Base-by-base conservation (phyloP, 2,329 filamentous ascomycete genomes). In the Aspergillus fumigatus region DNA sequence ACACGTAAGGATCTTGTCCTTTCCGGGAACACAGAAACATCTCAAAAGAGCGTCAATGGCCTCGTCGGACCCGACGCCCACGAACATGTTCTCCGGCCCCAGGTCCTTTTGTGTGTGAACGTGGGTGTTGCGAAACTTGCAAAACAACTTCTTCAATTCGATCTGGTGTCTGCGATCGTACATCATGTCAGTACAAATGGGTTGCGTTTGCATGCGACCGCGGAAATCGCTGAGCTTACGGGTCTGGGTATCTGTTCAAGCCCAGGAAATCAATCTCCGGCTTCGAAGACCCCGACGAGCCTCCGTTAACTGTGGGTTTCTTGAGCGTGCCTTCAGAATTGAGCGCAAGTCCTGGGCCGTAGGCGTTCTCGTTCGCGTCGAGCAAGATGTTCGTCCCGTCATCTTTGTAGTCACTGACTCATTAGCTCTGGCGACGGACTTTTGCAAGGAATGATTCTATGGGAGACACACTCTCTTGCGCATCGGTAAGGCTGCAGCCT, bases 311-410 rank as follows among this genome's bases (percentile, higher is more conserved):
- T 26, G 65, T 69, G 2, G 76, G 71, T 50, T 79, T 73, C 52
- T 79, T 71, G 10, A 83, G 75, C 51, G 80, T 78, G 10, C 79
- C 77, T 43, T 81, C 69, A 1, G 70, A 66, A 29, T 75, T 74
- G 50, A 87, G 65, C 2, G 81, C 77, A 50, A 97, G 78, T 1
- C 90, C 88, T 0, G 94, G 93, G 0, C 94, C 94, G 68, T 88
- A 97, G 58, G 94, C 92, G 70, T 99, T 99, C 78, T 99, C 94
- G 70, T 99, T 99, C 66, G 94, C 94, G 73, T 99, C 94, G 63
- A 99, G 88, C 52, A 99, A 87, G 67, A 97, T 86, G 70, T 97
- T 97, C 57, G 87, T 93, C 65, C 94, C 94, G 72, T 99, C 89
- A 73, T 99, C 93, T 79, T 99, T 97, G 84, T 99, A 97, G 83